These are phyloP conservation scores for Vigna nakashimae DNA, from an alignment of 306 rosid genomes.

Conservation along the genomic window DNA sequence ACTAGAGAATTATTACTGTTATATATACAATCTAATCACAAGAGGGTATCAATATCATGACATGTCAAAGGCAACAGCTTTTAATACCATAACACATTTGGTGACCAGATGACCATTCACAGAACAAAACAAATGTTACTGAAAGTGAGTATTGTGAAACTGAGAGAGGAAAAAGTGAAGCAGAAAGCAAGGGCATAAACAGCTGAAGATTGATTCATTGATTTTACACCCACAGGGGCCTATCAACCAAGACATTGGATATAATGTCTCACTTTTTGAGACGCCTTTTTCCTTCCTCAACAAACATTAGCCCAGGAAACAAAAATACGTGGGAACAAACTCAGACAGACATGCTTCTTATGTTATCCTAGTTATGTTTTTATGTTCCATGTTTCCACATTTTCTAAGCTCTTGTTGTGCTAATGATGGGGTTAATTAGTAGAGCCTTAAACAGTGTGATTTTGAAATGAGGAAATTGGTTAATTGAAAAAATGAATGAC, in stretches of 20 bases:
- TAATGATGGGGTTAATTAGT: neutral
- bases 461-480: constrained; percentile 44
- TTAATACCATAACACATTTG: constrained; percentile 46
- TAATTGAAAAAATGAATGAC: constrained; percentile 47
- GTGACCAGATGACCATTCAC: constrained; percentile 42
- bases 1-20: constrained; percentile 49
- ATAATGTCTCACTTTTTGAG: constrained; percentile 46
- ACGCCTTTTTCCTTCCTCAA: neutral
- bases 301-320: constrained; percentile 2
- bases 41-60: constrained; percentile 40
- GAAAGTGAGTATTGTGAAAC: constrained; percentile 48
- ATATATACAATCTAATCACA: constrained; percentile 45
- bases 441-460: neutral
- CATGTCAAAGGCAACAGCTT: constrained; percentile 37
- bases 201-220: constrained; percentile 50
- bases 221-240: constrained; percentile 47
- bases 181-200: constrained; percentile 46
- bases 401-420: neutral
- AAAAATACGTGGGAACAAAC: constrained; percentile 37
- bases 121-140: constrained; percentile 58
- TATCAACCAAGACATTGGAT: constrained; percentile 46
- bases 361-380: neutral
- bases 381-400: neutral
- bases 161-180: constrained; percentile 38
- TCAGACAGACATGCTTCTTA: neutral